Percentiles rank a stretch among this genome's conserved stretches.
These are phyloP conservation scores for Panellus pusillus DNA, from an alignment of 768 basidiomycete species.

Conservation along the genomic window DNA sequence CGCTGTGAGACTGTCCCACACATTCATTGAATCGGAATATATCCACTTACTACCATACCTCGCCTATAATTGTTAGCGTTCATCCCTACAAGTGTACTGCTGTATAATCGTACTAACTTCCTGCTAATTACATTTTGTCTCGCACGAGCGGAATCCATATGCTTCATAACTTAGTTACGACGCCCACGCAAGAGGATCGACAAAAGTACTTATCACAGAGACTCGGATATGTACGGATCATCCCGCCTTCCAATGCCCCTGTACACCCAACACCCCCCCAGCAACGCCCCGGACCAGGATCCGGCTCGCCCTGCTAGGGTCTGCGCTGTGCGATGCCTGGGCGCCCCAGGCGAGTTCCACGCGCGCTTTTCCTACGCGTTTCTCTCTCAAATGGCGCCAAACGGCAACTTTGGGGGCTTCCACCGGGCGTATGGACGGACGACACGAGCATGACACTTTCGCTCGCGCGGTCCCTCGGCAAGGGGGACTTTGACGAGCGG, in stretches of 20 bases:
- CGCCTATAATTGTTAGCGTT: neutral
- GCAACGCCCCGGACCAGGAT: slow-evolving; percentile 39
- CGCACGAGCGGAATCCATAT: too few species aligned
- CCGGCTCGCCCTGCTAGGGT: slow-evolving; percentile 36
- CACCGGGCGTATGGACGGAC: slow-evolving; percentile 47
- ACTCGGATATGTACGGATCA: too few species aligned
- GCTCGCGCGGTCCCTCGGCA: slow-evolving; percentile 40
- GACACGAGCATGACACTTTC: slow-evolving; percentile 50
- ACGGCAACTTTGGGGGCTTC: slow-evolving; percentile 31
- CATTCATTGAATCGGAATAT: too few species aligned
- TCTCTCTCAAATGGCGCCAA: slow-evolving; percentile 37
- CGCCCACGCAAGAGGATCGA: too few species aligned
- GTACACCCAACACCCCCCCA: slow-evolving; percentile 26
- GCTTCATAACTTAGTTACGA: too few species aligned
- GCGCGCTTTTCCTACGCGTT: slow-evolving; percentile 39
- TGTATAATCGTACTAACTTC: neutral
- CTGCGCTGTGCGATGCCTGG: slow-evolving; percentile 48
- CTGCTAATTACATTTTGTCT: too few species aligned
- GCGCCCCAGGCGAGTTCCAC: slow-evolving; percentile 43
- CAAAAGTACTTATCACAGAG: too few species aligned
- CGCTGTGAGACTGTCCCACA: slow-evolving; percentile 10
- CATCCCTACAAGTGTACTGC: slow-evolving; percentile 2
- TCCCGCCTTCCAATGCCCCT: slow-evolving; percentile 20
- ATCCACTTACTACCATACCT: neutral
- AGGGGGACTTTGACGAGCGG: slow-evolving; percentile 35